These are phyloP conservation scores for Cercospora citrullina DNA, from an alignment of 2,329 filamentous ascomycete genomes.

Conservation along the genomic window DNA sequence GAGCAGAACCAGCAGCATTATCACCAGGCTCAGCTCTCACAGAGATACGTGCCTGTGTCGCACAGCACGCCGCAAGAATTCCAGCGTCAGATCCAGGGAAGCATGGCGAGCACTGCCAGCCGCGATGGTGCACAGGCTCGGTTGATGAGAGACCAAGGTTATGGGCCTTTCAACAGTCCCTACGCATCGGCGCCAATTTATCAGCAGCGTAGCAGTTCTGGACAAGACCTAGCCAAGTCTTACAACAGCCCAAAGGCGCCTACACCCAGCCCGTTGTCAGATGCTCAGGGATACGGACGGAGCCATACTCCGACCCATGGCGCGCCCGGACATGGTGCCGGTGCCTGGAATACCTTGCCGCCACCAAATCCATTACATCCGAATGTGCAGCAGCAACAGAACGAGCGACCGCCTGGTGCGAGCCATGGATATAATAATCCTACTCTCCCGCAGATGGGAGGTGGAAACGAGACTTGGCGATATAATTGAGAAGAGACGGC, in stretches of 20 bases:
- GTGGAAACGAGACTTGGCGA: slow-evolving; percentile 30
- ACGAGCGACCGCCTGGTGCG: slow-evolving; percentile 17
- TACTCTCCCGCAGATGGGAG: slow-evolving; percentile 36
- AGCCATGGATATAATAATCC: slow-evolving; percentile 29
- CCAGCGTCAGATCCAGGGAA: slow-evolving; percentile 36
- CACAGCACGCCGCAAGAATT: slow-evolving; percentile 49
- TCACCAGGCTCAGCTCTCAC: slow-evolving; percentile 14
- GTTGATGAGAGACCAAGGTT: slow-evolving; percentile 38
- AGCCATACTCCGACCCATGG: slow-evolving; percentile 26
- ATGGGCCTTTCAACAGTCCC: slow-evolving; percentile 22
- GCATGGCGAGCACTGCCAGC: slow-evolving; percentile 36
- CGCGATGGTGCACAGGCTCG: slow-evolving; percentile 39
- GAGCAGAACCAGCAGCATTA: slow-evolving; percentile 24
- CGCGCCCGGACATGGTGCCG: background rate
- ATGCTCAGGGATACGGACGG: slow-evolving; percentile 31
- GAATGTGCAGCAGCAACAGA: slow-evolving; percentile 1
- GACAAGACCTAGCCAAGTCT: slow-evolving; percentile 32
- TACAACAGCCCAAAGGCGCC: slow-evolving; percentile 38
- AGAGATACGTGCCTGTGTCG: slow-evolving; percentile 23
- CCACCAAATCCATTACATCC: slow-evolving; percentile 16
- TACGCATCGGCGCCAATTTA: slow-evolving; percentile 16
- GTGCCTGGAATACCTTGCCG: slow-evolving; percentile 26
- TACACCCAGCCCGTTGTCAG: slow-evolving; percentile 37
- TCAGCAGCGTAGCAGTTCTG: slow-evolving; percentile 30
- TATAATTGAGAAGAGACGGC: slow-evolving; percentile 27